Percentiles rank a stretch among this genome's conserved stretches.
Evolutionary conservation across 1,284 basidiomycete species (phyloP).

Genomic region (Prillingera fragicola): DNA sequence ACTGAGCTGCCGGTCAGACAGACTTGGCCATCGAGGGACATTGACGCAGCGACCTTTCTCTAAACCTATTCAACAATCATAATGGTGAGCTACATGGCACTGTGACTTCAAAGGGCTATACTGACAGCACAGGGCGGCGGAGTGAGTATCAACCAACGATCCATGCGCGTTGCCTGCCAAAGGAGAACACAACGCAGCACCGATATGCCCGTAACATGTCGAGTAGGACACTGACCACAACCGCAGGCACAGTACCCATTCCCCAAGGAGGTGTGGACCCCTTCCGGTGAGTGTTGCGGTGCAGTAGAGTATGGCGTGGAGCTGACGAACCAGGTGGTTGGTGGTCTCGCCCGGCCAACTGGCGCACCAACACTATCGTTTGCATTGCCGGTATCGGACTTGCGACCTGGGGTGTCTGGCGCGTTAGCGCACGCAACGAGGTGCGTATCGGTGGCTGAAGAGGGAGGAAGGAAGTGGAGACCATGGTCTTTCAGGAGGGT

Average conservation of each 20-base stretch:
- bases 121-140: constrained; percentile 17
- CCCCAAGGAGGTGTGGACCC: constrained; percentile 57
- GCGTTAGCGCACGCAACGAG: constrained; percentile 52
- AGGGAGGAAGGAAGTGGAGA: neutral
- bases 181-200: too few relatives aligned
- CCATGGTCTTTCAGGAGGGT: neutral
- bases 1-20: too few relatives aligned
- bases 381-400: constrained; percentile 49
- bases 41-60: too few relatives aligned
- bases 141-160: constrained; percentile 10
- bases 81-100: too few relatives aligned
- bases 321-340: constrained; percentile 49
- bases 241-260: constrained; percentile 52
- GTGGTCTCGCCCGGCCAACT: constrained; percentile 56
- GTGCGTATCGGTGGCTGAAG: constrained; percentile 32
- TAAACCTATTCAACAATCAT: too few relatives aligned
- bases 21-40: too few relatives aligned
- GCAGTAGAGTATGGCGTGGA: neutral
- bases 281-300: constrained; percentile 43
- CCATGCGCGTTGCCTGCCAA: too few relatives aligned
- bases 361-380: constrained; percentile 53
- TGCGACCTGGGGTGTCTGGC: constrained; percentile 51
- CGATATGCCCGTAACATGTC: too few relatives aligned
- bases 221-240: constrained; percentile 9
- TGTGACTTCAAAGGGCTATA: too few relatives aligned